A percentile compares a stretch with the other conserved stretches of the same genome.
These are phyloP conservation scores for Aspergillus homomorphus DNA, from an alignment of 495 filamentous ascomycete species.

Conservation along the genomic window DNA sequence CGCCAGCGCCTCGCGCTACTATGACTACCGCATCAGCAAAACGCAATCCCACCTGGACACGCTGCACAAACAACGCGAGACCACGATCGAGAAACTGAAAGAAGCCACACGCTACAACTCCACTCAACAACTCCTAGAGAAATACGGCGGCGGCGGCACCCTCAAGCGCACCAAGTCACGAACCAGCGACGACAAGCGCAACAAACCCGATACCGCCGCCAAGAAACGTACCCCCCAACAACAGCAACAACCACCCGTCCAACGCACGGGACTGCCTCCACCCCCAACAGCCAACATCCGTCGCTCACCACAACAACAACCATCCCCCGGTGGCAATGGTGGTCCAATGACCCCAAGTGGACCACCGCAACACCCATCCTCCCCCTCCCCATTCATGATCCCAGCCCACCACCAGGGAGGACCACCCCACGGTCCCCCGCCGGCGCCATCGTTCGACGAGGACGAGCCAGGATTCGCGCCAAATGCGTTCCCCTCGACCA, in stretches of 20 bases:
- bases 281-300: slow-evolving; percentile 87
- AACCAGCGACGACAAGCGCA: neutral
- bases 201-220: slow-evolving; percentile 22
- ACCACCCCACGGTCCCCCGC: slow-evolving; percentile 15
- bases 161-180: slow-evolving; percentile 24
- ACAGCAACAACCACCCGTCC: slow-evolving; percentile 25
- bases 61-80: slow-evolving; percentile 70
- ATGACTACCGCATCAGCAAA: slow-evolving; percentile 72
- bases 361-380: slow-evolving; percentile 1
- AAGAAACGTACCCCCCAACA: slow-evolving; percentile 25
- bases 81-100: slow-evolving; percentile 92
- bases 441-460: slow-evolving; percentile 29
- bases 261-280: slow-evolving; percentile 62
- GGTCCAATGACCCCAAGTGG: slow-evolving; percentile 18
- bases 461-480: slow-evolving; percentile 56
- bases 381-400: neutral
- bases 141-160: slow-evolving; percentile 72
- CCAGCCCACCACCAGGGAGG: slow-evolving; percentile 14
- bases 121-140: slow-evolving; percentile 88
- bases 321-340: slow-evolving; percentile 9
- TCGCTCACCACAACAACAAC: slow-evolving; percentile 20
- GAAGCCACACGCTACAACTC: slow-evolving; percentile 91
- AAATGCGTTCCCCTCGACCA: slow-evolving; percentile 53
- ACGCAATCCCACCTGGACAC: slow-evolving; percentile 66
- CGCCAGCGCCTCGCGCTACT: slow-evolving; percentile 60